Conservation (phyloP, 2,329 filamentous ascomycete genomes). For the Atkinsonella hypoxylon region DNA sequence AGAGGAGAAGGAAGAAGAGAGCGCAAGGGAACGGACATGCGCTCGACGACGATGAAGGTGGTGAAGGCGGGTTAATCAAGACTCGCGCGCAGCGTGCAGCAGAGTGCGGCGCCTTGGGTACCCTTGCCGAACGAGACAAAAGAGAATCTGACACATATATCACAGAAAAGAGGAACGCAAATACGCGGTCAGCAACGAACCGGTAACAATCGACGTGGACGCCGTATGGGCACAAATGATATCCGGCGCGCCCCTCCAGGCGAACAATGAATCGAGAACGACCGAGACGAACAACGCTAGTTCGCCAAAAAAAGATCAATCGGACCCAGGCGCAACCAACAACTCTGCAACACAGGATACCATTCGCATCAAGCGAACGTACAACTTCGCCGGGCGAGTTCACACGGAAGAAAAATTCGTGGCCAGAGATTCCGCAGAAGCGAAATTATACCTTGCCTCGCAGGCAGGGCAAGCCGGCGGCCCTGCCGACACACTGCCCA, state of each 20-base stretch:
- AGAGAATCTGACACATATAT: background rate
- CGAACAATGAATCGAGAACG: background rate
- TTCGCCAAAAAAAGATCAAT: constrained; percentile 12
- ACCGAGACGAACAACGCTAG: constrained; percentile 8
- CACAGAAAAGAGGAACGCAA: constrained; percentile 45
- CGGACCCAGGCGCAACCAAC: constrained; percentile 7
- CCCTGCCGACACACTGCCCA: constrained; percentile 16
- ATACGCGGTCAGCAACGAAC: constrained; percentile 37
- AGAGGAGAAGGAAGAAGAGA: constrained; percentile 37
- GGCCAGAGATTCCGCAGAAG: constrained; percentile 51
- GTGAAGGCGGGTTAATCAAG: constrained; percentile 55
- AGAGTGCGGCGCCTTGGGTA: constrained; percentile 34
- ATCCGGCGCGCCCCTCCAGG: constrained; percentile 20
- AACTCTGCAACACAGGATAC: constrained; percentile 16
- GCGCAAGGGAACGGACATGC: constrained; percentile 26
- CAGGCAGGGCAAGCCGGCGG: constrained; percentile 22
- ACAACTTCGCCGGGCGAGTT: constrained; percentile 63
- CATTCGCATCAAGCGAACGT: constrained; percentile 58
- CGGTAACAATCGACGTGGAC: constrained; percentile 60
- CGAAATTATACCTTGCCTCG: constrained; percentile 49
- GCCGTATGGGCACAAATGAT: constrained; percentile 59
- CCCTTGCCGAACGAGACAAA: background rate
- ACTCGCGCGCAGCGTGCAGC: constrained; percentile 57
- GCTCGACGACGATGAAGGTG: constrained; percentile 41
- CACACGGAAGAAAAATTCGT: constrained; percentile 63